Evolutionary conservation across 441 rosid genomes (phyloP).

Genomic region (Bocquillonia castaneifolia): DNA sequence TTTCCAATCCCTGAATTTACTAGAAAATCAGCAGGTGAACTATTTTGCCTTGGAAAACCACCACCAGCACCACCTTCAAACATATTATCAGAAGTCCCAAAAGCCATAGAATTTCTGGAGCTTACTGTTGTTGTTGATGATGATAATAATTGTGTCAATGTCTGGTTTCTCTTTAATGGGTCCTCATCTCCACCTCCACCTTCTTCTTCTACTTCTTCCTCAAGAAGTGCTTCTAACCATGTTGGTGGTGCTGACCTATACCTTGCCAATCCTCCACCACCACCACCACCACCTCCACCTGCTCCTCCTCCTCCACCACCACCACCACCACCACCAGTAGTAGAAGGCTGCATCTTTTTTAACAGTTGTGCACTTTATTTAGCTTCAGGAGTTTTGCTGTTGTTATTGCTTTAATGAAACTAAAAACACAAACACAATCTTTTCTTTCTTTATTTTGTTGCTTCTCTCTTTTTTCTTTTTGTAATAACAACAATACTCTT

Average conservation of each 20-base stretch:
- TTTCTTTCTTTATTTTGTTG: neutral
- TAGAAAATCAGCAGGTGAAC: conserved; percentile 63
- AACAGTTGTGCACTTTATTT: neutral
- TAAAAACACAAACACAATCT: neutral
- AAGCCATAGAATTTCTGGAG: conserved; percentile 22
- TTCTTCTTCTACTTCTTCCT: conserved; percentile 45
- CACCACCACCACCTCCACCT: conserved; percentile 40
- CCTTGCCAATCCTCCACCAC: conserved; percentile 51
- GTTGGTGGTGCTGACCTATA: conserved; percentile 74
- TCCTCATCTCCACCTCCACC: conserved; percentile 49
- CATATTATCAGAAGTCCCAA: conserved; percentile 2
- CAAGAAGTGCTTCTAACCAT: conserved; percentile 72
- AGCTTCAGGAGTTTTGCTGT: conserved; percentile 17
- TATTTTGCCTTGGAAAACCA: conserved; percentile 58
- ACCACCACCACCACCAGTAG: conserved; percentile 37
- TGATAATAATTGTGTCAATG: conserved; percentile 49
- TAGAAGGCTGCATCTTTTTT: conserved; percentile 53
- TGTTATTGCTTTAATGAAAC: conserved; percentile 16
- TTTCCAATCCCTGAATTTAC: conserved; percentile 33
- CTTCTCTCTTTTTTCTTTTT: neutral
- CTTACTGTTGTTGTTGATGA: no score
- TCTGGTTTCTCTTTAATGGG: conserved; percentile 50
- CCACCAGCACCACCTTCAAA: neutral
- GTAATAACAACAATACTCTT: neutral
- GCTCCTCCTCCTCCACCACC: conserved; percentile 38